A percentile compares a stretch with the other conserved stretches of the same genome.
Evolutionary conservation across 768 basidiomycete species (phyloP).

Genomic region (Clitopilus hobsonii): DNA sequence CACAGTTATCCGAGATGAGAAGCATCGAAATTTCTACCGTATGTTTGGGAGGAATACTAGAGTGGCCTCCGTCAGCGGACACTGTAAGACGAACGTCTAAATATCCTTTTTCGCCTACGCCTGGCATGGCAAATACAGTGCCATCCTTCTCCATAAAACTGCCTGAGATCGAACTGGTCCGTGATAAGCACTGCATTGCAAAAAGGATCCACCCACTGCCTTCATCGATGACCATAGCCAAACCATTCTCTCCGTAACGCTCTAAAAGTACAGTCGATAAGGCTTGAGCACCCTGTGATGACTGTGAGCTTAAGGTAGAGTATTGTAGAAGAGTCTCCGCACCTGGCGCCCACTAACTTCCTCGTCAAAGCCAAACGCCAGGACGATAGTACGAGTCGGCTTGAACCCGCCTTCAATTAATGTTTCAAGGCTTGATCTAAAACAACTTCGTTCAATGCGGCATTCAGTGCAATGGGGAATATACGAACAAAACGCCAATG

Average conservation of each 20-base stretch:
- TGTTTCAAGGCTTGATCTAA: slow-evolving; percentile 54
- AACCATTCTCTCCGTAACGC: slow-evolving; percentile 65
- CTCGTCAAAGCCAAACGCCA: slow-evolving; percentile 76
- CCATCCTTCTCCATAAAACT: slow-evolving; percentile 49
- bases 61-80: slow-evolving; percentile 74
- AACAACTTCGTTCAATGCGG: neutral
- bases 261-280: slow-evolving; percentile 45
- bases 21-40: slow-evolving; percentile 44
- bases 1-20: neutral
- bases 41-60: slow-evolving; percentile 76
- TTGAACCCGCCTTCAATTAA: slow-evolving; percentile 58
- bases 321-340: neutral
- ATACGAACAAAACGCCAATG: slow-evolving; percentile 55
- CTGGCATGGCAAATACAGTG: slow-evolving; percentile 54
- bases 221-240: slow-evolving; percentile 85
- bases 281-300: slow-evolving; percentile 46
- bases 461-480: neutral
- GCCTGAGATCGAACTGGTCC: slow-evolving; percentile 20
- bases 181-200: neutral
- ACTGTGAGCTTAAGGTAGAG: neutral
- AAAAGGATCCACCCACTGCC: slow-evolving; percentile 42
- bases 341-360: slow-evolving; percentile 54
- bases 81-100: slow-evolving; percentile 63
- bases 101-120: slow-evolving; percentile 72
- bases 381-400: slow-evolving; percentile 58